Percentiles rank a stretch among this genome's conserved stretches.
Evolutionary conservation across 306 rosid genomes (phyloP).

Genomic region (Erythrophleum fordii): DNA sequence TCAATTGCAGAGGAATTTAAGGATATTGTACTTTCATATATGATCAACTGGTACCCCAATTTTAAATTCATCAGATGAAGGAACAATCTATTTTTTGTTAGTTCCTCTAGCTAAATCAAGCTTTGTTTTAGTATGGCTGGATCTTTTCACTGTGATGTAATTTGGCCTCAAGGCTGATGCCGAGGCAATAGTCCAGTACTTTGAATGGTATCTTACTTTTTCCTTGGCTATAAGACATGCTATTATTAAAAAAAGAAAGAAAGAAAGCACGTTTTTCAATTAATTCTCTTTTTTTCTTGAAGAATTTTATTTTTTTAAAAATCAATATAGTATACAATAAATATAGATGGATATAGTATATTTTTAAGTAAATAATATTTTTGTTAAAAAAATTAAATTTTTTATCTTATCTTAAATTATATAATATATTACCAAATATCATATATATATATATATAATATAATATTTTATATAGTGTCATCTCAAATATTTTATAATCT

Average conservation of each 20-base stretch:
- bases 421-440: no score
- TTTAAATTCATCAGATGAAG: background rate
- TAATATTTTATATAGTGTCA: no score
- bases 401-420: no score
- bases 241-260: background rate
- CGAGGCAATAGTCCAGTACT: slow-evolving; percentile 10
- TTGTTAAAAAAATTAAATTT: no score
- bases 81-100: background rate
- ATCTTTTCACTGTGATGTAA: slow-evolving; percentile 18
- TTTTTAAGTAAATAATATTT: no score
- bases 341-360: no score
- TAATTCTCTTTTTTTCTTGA: background rate
- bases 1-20: background rate
- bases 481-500: no score
- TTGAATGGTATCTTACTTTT: background rate
- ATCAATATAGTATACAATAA: no score
- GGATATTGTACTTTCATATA: background rate
- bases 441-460: no score
- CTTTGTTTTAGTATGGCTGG: background rate
- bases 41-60: background rate
- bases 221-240: background rate
- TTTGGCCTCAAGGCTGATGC: slow-evolving; percentile 5
- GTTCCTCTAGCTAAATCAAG: background rate
- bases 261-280: slow-evolving; percentile 9
- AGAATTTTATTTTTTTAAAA: no score